A percentile compares a stretch with the other conserved stretches of the same genome.
These are phyloP conservation scores for Russula sp. DNA, from an alignment of 768 basidiomycete genomes.

Conservation along the genomic window DNA sequence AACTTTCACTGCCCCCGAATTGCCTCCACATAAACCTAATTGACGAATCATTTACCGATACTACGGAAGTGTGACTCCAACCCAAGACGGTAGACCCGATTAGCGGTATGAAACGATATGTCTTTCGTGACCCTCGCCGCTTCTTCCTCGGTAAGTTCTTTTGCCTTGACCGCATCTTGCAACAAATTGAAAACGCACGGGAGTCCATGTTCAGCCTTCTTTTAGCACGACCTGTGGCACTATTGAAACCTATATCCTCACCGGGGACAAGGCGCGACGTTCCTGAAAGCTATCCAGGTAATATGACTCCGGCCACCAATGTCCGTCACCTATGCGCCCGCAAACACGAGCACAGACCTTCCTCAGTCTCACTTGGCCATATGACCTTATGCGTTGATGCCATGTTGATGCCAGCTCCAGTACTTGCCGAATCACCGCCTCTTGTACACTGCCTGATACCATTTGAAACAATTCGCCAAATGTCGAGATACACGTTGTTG, in stretches of 20 bases:
- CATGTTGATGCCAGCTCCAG: conserved; percentile 65
- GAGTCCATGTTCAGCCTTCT: not conserved
- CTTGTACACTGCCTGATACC: conserved; percentile 57
- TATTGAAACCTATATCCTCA: conserved; percentile 22
- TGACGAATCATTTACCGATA: not conserved
- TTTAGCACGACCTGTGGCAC: too few species aligned
- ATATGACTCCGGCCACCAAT: conserved; percentile 73
- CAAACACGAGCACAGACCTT: not conserved
- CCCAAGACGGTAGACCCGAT: conserved; percentile 51
- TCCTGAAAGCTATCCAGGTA: conserved; percentile 63
- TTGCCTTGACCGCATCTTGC: conserved; percentile 37
- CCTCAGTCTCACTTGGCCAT: conserved; percentile 57
- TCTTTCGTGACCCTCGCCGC: conserved; percentile 48
- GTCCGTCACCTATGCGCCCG: conserved; percentile 43
- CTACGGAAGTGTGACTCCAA: conserved; percentile 30
- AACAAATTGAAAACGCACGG: conserved; percentile 44
- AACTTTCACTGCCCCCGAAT: too few species aligned
- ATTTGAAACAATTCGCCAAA: conserved; percentile 60
- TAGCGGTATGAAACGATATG: conserved; percentile 61
- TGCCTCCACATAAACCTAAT: not conserved
- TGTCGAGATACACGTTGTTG: conserved; percentile 68
- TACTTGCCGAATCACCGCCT: conserved; percentile 49
- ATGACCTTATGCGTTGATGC: conserved; percentile 71
- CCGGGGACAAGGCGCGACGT: conserved; percentile 52
- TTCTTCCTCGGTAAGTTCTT: conserved; percentile 47